Base-by-base conservation (phyloP, 2,329 filamentous ascomycete species). In the Penicillium glabrum region DNA sequence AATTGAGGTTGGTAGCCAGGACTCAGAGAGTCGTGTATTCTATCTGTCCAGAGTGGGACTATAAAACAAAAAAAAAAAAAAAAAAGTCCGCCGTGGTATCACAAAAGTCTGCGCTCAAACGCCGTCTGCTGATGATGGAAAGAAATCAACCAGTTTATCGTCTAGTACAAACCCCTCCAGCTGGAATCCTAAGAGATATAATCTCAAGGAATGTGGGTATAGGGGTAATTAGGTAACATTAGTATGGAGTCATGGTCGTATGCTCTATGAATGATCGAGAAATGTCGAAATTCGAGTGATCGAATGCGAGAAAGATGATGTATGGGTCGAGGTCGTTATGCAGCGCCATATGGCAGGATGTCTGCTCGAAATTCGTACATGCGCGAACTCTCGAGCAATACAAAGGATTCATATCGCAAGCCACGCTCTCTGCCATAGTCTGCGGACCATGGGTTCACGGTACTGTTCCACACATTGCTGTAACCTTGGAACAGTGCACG, bases 401-500 rank as follows among this genome's bases (percentile, higher is more conserved):
- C 47, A 37, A 72, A 73, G 1, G 68, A 69, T 53, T 73, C 71
- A 53, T 69, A 73, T 45, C 70, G 65, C 26, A 70, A 48, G 1
- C 69, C 68, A 19, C 61, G 62, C 44, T 61, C 59, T 26, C 56
- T 57, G 21, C 51, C 41, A 14, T 51, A 31, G 3, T 35, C 46
- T 11, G 59, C 47, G 11, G 61, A 63, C 55, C 59, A 59, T 2
- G 54, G 31, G 16, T 59, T 24, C n/a, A 59, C 59, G 23, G 53
- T 64, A 26, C 61, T 61, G 24, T 67, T 64, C 57, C 62, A 68
- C 26, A 71, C 62, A n/a, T 48, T 56, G 27, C 65, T 56, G 54
- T 67, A 73, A 2, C 62, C 68, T 13, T 69, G 64, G 52, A 79
- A 75, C 26, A 81, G 60, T 19, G 70, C 70, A 9, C 80, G 72